Evolutionary conservation across 106 monocot genomes (phyloP).

Genomic region (Dioscorea alata): DNA sequence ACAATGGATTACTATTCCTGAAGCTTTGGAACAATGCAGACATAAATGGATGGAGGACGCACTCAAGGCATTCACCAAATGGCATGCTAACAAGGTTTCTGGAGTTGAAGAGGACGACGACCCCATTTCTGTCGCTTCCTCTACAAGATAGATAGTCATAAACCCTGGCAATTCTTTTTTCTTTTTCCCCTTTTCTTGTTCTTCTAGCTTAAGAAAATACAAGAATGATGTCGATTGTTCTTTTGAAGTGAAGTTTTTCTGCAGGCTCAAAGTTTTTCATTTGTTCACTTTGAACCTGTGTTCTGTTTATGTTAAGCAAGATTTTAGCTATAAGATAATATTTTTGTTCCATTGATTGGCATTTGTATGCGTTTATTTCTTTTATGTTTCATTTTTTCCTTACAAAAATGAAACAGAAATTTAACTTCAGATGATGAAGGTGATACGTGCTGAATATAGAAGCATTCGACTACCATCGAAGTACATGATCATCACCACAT

Average conservation of each 20-base stretch:
- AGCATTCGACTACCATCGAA: no score
- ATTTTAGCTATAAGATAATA: no score
- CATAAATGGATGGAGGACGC: slow-evolving; percentile 35
- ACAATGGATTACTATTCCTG: slow-evolving; percentile 23
- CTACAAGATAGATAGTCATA: not conserved
- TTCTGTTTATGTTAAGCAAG: no score
- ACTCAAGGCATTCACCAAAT: slow-evolving; percentile 27
- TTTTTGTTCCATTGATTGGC: no score
- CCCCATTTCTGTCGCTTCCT: not conserved
- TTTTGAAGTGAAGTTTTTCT: not conserved
- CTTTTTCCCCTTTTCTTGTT: no score
- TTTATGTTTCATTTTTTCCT: no score
- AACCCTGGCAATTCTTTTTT: not conserved
- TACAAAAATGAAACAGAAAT: no score
- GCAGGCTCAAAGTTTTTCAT: not conserved
- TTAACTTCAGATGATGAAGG: no score
- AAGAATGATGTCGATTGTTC: not conserved
- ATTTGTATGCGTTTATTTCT: no score
- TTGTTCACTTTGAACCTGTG: not conserved
- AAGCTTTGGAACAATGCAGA: slow-evolving; percentile 23
- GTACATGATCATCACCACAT: no score
- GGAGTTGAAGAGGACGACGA: not conserved
- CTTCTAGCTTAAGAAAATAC: not conserved
- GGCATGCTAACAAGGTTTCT: slow-evolving; percentile 14
- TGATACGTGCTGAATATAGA: no score